Evolutionary conservation across 129 eudicot species (phyloP).

Genomic region (Mikania micrantha): DNA sequence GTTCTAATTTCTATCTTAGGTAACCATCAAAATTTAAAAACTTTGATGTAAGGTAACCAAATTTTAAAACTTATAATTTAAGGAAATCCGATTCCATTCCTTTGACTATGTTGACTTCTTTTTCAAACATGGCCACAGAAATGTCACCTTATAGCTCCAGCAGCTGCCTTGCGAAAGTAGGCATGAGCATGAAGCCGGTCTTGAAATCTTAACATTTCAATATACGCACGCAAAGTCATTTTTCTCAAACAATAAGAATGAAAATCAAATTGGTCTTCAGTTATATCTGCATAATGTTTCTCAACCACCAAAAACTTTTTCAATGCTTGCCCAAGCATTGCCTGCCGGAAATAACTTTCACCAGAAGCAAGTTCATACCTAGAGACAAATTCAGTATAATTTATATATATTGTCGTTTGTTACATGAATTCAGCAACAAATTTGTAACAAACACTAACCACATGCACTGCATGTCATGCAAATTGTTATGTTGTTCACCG

Average conservation of each 20-base stretch:
- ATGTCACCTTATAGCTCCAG: conserved; percentile 82
- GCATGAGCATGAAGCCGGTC: conserved; percentile 91
- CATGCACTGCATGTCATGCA: conserved; percentile 99
- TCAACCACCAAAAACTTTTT: conserved; percentile 89
- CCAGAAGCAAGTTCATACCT: conserved; percentile 99
- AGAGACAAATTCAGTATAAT: not conserved
- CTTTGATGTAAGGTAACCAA: not conserved
- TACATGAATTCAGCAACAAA: not conserved
- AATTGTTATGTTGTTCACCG: conserved; percentile 94
- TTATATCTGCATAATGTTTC: conserved; percentile 96
- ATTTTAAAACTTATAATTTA: not conserved
- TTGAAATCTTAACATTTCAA: conserved; percentile 86
- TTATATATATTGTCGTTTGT: not conserved
- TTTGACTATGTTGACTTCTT: not conserved
- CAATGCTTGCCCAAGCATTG: conserved; percentile 86
- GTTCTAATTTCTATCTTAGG: not conserved
- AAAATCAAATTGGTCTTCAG: conserved; percentile 96
- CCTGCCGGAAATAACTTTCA: conserved; percentile 94
- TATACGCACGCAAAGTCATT: conserved; percentile 95
- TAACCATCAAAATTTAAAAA: not conserved
- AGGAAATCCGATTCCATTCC: not conserved
- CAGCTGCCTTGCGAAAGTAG: conserved; percentile 90
- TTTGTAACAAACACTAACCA: conserved; percentile 50
- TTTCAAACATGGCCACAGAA: conserved; percentile 1
- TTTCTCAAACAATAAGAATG: conserved; percentile 96